phyloP scores from a whole-genome alignment of 164 flowering plant genomes.

The Stephania yunnanensis region DNA sequence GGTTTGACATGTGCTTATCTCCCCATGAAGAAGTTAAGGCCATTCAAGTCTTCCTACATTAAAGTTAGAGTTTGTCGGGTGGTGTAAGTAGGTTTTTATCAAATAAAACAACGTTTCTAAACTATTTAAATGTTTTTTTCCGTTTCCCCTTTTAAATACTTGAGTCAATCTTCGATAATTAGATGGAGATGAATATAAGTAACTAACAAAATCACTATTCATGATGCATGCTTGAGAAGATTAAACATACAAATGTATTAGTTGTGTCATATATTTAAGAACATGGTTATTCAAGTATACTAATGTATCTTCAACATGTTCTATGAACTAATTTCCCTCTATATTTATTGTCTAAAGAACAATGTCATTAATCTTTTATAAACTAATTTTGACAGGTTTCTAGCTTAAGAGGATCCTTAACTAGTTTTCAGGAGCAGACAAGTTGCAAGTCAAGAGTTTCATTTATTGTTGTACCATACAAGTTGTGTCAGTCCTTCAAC shows the following conservation, averaged over 20 bases:
- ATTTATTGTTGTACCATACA: constrained; percentile 52
- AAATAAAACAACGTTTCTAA: too few species aligned
- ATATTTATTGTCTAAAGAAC: background rate
- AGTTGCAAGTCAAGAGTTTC: constrained; percentile 53
- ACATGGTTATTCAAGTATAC: background rate
- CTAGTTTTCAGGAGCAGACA: constrained; percentile 95
- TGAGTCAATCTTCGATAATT: too few species aligned
- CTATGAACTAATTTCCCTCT: background rate
- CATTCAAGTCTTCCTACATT: too few species aligned
- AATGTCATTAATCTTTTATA: background rate
- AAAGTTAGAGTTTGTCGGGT: too few species aligned
- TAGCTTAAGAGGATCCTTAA: constrained; percentile 77
- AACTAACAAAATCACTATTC: background rate
- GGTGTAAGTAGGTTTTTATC: too few species aligned
- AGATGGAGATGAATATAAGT: too few species aligned
- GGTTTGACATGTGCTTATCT: too few species aligned
- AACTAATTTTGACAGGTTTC: constrained; percentile 53
- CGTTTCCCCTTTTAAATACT: too few species aligned
- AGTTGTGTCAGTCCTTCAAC: constrained; percentile 65
- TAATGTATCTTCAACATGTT: too few species aligned
- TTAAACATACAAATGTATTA: background rate
- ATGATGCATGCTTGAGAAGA: background rate
- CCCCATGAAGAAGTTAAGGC: too few species aligned
- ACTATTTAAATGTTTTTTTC: too few species aligned
- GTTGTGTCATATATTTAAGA: background rate